phyloP scores from a whole-genome alignment of 2,329 filamentous ascomycete species.

The Lachnellula cervina region DNA sequence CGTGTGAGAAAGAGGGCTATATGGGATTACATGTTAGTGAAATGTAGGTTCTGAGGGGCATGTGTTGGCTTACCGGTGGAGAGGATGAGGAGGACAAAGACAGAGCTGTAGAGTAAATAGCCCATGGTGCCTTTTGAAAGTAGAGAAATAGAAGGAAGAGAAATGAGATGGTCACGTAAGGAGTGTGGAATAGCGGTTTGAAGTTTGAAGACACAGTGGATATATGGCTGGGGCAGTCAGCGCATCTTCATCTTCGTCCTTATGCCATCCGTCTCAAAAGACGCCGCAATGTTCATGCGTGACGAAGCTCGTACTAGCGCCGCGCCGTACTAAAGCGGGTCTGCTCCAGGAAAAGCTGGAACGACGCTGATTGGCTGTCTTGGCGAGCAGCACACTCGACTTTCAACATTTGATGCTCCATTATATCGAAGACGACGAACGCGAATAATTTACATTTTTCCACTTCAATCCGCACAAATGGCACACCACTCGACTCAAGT shows the following conservation, averaged over 20 bases:
- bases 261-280: too few species aligned
- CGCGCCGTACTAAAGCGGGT: neutral
- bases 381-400: neutral
- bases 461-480: conserved; percentile 25
- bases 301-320: neutral
- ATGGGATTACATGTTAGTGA: conserved; percentile 9
- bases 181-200: neutral
- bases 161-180: conserved; percentile 6
- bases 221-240: too few species aligned
- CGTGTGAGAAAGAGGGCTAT: conserved; percentile 76
- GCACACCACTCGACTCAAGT: conserved; percentile 64
- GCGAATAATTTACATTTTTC: conserved; percentile 9
- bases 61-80: conserved; percentile 55
- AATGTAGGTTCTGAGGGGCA: conserved; percentile 5
- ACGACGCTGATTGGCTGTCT: conserved; percentile 13
- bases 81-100: conserved; percentile 64
- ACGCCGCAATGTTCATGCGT: neutral
- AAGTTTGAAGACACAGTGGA: neutral
- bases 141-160: neutral
- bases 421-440: conserved; percentile 3
- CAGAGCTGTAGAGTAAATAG: conserved; percentile 75
- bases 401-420: conserved; percentile 9
- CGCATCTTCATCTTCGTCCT: too few species aligned
- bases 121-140: conserved; percentile 49
- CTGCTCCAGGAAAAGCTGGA: neutral